phyloP scores from a whole-genome alignment of 352 stramenopile species.

The Phytophthora chlamydospora region DNA sequence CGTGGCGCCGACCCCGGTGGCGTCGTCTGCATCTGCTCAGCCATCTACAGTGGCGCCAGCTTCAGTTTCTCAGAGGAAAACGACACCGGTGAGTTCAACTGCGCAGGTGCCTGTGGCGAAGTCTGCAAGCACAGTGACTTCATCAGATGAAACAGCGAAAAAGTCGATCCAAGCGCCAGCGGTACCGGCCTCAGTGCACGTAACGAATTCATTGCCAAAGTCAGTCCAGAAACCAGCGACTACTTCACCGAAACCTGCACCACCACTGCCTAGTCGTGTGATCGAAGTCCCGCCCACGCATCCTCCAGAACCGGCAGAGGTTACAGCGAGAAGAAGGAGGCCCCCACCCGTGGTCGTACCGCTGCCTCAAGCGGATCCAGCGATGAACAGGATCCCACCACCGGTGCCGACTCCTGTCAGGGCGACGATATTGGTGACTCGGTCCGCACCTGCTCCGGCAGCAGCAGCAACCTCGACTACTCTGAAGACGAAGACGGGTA shows the following conservation, averaged over 20 bases:
- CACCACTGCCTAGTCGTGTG: not conserved
- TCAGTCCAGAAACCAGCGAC: not conserved
- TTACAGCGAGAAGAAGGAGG: slow-evolving; percentile 4
- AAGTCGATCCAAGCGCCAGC: not conserved
- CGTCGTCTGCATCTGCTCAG: not conserved
- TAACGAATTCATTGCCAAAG: not conserved
- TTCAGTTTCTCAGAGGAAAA: slow-evolving; percentile 6
- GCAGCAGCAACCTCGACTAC: slow-evolving; percentile 2
- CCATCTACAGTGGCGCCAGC: not conserved
- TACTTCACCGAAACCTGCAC: not conserved
- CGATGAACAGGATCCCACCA: not conserved
- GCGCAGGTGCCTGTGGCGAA: not conserved
- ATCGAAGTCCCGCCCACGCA: not conserved
- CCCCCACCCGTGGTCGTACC: not conserved
- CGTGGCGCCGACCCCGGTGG: not conserved
- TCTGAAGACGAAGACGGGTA: slow-evolving; percentile 21
- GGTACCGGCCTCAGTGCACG: not conserved
- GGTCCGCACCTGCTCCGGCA: slow-evolving; percentile 6
- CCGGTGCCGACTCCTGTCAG: slow-evolving; percentile 5
- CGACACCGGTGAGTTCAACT: not conserved
- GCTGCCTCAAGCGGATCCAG: slow-evolving; percentile 3
- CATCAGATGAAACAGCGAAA: not conserved
- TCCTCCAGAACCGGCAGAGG: not conserved
- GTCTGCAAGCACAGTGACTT: not conserved
- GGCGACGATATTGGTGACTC: not conserved